Conservation (phyloP, 495 filamentous ascomycete species). For the Penicillium arizonense region DNA sequence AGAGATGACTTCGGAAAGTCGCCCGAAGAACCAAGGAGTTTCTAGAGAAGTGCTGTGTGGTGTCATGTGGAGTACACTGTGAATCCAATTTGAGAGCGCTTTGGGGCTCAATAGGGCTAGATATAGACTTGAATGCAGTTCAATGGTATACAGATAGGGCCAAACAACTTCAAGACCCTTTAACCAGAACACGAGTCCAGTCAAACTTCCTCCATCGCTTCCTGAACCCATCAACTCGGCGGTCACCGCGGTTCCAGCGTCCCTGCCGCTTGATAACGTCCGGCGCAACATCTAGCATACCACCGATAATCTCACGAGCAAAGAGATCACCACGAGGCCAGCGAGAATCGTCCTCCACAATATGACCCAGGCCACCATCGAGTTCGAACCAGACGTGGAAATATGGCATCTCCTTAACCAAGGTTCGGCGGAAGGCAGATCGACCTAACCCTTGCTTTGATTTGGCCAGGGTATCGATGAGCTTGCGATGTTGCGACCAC, state of each 20-base stretch:
- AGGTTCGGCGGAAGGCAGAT: conserved; percentile 72
- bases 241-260: conserved; percentile 74
- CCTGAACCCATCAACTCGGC: conserved; percentile 73
- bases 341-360: conserved; percentile 81
- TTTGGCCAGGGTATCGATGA: conserved; percentile 82
- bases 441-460: conserved; percentile 71
- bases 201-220: conserved; percentile 91
- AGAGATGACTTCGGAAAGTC: no score
- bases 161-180: conserved; percentile 24
- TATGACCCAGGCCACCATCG: conserved; percentile 88
- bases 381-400: conserved; percentile 97
- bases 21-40: no score
- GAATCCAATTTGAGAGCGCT: no score
- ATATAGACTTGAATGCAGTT: no score
- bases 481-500: conserved; percentile 92
- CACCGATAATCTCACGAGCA: conserved; percentile 86
- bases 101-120: no score
- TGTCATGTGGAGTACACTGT: no score
- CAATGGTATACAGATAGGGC: no score
- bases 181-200: conserved; percentile 83
- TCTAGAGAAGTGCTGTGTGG: no score
- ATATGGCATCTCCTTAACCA: conserved; percentile 98
- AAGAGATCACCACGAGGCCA: conserved; percentile 96
- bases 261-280: conserved; percentile 90
- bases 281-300: conserved; percentile 83